Evolutionary conservation across 352 stramenopile genomes (phyloP).

Genomic region (Phytophthora quininea): DNA sequence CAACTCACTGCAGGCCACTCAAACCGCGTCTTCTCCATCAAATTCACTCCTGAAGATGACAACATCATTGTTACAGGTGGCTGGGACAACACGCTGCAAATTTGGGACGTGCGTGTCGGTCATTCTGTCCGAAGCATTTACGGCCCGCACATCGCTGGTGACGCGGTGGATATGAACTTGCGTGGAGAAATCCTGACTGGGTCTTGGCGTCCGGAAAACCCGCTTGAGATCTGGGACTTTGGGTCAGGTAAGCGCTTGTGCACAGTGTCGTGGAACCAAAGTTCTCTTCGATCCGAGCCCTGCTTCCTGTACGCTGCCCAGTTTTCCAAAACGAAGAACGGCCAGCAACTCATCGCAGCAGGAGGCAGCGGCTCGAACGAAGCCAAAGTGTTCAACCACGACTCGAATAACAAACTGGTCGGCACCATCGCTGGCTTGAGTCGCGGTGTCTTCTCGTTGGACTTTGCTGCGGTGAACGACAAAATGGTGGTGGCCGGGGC

Average conservation of each 20-base stretch:
- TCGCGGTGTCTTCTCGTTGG: conserved; percentile 85
- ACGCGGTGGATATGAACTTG: conserved; percentile 79
- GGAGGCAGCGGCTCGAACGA: conserved; percentile 91
- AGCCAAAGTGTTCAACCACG: conserved; percentile 90
- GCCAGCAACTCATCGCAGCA: conserved; percentile 76
- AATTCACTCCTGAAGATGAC: conserved; percentile 84
- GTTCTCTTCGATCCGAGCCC: conserved; percentile 70
- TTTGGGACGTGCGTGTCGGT: conserved; percentile 90
- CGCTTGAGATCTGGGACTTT: conserved; percentile 92
- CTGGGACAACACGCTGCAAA: conserved; percentile 94
- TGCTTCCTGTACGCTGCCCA: conserved; percentile 91
- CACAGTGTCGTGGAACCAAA: conserved; percentile 88
- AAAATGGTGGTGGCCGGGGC: conserved; percentile 89
- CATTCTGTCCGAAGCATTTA: conserved; percentile 91
- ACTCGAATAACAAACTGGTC: conserved; percentile 72
- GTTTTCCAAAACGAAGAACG: conserved; percentile 75
- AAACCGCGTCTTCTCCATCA: conserved; percentile 92
- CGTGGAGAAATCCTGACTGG: conserved; percentile 88
- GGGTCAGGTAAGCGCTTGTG: conserved; percentile 75
- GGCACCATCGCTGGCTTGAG: conserved; percentile 85
- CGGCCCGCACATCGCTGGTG: conserved; percentile 87
- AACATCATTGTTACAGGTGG: conserved; percentile 87
- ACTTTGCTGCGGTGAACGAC: conserved; percentile 75
- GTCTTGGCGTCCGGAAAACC: conserved; percentile 90
- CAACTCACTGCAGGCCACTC: conserved; percentile 86